Evolutionary conservation across 106 monocot species (phyloP), one percentile per base, ranked within the genome.

Genomic region (Narthecium ossifragum): DNA sequence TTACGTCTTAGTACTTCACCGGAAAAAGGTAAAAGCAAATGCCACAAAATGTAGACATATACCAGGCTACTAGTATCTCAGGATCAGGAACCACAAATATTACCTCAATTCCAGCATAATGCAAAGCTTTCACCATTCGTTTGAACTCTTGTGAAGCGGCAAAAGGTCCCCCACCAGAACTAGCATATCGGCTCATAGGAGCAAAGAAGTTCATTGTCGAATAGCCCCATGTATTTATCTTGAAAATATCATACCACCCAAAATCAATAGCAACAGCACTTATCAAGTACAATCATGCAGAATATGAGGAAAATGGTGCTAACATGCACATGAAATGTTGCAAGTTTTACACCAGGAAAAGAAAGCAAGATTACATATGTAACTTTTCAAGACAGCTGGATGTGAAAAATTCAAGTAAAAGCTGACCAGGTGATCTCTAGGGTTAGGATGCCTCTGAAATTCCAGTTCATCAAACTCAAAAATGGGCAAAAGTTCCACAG

Each of bases 381-480:
- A 15, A 39, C 39, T 39, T 39, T 15, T 39, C 39, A 39, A 15
- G 15, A 39, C 39, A 9, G 15, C 9, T 11, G 39, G 12, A 39
- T 43, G 14, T 13, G 18, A 43, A 43, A 43, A 11, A 18, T 13
- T 43, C 9, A 54, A 65, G 46, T 1, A 8, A 66, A 62, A 37
- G 9, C 29, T 64, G 71, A 98, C 96, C 96, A 98, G 69, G 62
- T 98, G 90, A 73, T 90, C 84, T 74, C 96, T 84, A 39, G 90
- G 86, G 51, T 98, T 98, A 29, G 70, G 81, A 57, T 24, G 75
- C 49, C 96, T 80, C 72, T 91, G 84, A 57, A 98, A 85, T 67
- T 98, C 96, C 56, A 98, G 51, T 47, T 98, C 96, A 72, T 98
- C 90, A 82, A 91, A 98, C 71, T 98, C 96, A 84, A 98, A 98